phyloP scores from a whole-genome alignment of 192 early-diverging fungal species.

The Podochytrium sp. region DNA sequence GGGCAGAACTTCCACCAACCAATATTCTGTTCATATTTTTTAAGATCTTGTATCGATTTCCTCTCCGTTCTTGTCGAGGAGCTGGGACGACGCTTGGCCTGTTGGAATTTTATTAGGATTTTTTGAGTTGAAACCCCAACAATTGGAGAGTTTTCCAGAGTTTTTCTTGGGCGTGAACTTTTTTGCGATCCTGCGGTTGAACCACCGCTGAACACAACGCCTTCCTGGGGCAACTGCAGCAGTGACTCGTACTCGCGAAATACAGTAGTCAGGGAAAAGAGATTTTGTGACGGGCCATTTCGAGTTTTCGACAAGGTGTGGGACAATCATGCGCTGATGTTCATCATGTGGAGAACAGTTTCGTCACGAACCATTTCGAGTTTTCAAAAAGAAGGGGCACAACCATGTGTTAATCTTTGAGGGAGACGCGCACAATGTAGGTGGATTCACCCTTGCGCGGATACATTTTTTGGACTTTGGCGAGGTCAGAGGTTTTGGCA shows the following conservation, averaged over 20 bases:
- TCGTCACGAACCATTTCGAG: slow-evolving; percentile 44
- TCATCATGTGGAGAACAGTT: slow-evolving; percentile 58
- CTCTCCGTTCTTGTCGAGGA: too few species aligned
- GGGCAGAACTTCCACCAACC: too few species aligned
- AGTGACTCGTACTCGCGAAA: slow-evolving; percentile 86
- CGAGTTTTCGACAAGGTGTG: slow-evolving; percentile 28
- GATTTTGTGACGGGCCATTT: slow-evolving; percentile 47
- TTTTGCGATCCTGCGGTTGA: slow-evolving; percentile 43
- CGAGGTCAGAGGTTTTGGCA: slow-evolving; percentile 39
- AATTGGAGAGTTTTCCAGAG: too few species aligned
- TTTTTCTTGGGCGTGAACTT: slow-evolving; percentile 27
- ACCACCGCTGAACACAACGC: slow-evolving; percentile 69
- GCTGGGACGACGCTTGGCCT: too few species aligned
- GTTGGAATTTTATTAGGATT: too few species aligned
- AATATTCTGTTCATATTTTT: too few species aligned
- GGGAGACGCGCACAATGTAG: slow-evolving; percentile 51
- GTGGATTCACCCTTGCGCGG: slow-evolving; percentile 48
- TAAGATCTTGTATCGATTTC: too few species aligned
- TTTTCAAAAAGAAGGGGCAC: slow-evolving; percentile 31
- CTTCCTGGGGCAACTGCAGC: slow-evolving; percentile 62
- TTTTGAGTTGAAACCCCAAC: too few species aligned
- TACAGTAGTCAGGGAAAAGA: slow-evolving; percentile 70
- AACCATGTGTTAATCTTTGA: slow-evolving; percentile 46
- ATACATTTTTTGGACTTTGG: slow-evolving; percentile 54
- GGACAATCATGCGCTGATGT: slow-evolving; percentile 43